A percentile compares a stretch with the other conserved stretches of the same genome.
Conservation (phyloP, 2,329 filamentous ascomycete species). For the Colletotrichum viniferum region DNA sequence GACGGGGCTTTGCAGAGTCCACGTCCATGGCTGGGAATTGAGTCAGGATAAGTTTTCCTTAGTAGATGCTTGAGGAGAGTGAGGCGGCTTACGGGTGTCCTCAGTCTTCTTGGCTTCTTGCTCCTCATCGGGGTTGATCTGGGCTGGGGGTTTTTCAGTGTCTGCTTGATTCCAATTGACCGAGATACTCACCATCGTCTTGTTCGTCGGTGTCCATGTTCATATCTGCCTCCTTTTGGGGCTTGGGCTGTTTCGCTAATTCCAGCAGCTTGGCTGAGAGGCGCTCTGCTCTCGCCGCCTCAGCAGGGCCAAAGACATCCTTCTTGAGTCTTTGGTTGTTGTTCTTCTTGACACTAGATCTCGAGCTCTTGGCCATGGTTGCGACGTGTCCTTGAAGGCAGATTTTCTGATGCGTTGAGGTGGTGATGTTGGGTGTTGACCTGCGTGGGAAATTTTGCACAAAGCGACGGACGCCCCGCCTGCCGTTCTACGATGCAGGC, state of each 20-base stretch:
- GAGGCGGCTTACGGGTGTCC: not conserved
- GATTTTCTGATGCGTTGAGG: not conserved
- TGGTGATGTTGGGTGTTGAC: not conserved
- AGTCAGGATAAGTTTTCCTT: conserved; percentile 25
- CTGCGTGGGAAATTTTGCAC: conserved; percentile 13
- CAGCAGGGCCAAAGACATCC: conserved; percentile 83
- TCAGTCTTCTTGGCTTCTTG: conserved; percentile 32
- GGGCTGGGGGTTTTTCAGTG: conserved; percentile 24
- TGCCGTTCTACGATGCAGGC: not conserved
- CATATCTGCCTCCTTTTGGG: conserved; percentile 54
- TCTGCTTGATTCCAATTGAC: not conserved
- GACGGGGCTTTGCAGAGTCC: conserved; percentile 47
- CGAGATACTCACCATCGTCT: not conserved
- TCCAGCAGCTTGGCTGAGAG: conserved; percentile 87
- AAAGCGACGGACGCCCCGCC: conserved; percentile 3
- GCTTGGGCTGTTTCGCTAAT: conserved; percentile 77
- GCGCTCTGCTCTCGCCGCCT: conserved; percentile 78
- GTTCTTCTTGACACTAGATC: conserved; percentile 79
- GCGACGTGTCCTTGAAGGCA: not conserved
- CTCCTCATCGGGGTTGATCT: conserved; percentile 29
- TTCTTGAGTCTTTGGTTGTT: conserved; percentile 84
- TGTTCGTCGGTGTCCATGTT: conserved; percentile 48
- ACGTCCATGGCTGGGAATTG: conserved; percentile 59
- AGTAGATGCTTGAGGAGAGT: conserved; percentile 20
- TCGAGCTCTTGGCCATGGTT: conserved; percentile 85